Evolutionary conservation across 768 basidiomycete genomes (phyloP).

Genomic region (Plicaturopsis crispa): DNA sequence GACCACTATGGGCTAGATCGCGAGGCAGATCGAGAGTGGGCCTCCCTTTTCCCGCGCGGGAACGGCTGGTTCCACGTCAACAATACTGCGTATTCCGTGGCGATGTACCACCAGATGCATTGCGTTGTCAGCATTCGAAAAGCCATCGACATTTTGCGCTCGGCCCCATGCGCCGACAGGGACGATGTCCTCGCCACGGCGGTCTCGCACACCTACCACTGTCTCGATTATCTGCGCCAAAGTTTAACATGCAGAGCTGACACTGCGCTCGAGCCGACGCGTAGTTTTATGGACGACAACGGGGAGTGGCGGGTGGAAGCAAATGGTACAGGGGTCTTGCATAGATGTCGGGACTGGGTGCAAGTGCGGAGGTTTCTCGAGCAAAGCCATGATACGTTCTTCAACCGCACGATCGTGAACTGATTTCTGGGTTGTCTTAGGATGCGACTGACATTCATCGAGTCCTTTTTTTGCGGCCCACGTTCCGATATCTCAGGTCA

Average conservation of each 20-base stretch:
- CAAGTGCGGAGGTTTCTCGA: constrained; percentile 6
- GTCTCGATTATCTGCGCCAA: constrained; percentile 11
- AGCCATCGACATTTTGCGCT: background rate
- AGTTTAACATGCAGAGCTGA: constrained; percentile 8
- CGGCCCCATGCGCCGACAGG: no score
- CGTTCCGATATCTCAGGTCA: no score
- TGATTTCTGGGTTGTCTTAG: no score
- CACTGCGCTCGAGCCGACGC: constrained; percentile 4
- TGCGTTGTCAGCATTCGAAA: constrained; percentile 2
- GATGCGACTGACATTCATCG: no score
- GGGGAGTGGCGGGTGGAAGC: no score
- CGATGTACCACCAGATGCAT: constrained; percentile 7
- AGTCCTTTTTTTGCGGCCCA: no score
- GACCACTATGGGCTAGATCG: no score
- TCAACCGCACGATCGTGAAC: no score
- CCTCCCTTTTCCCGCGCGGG: constrained; percentile 1
- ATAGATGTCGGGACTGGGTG: constrained; percentile 7
- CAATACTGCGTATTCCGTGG: no score
- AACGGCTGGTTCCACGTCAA: constrained; percentile 5
- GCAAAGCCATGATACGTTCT: no score
- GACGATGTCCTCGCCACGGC: constrained; percentile 2
- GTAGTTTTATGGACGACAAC: background rate
- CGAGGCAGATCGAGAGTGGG: constrained; percentile 1
- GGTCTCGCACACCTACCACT: constrained; percentile 11
- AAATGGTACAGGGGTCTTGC: background rate